Evolutionary conservation across 192 early-diverging fungal species (phyloP), one percentile per base, ranked within the genome.

Genomic region (Backusella mclennaniae): DNA sequence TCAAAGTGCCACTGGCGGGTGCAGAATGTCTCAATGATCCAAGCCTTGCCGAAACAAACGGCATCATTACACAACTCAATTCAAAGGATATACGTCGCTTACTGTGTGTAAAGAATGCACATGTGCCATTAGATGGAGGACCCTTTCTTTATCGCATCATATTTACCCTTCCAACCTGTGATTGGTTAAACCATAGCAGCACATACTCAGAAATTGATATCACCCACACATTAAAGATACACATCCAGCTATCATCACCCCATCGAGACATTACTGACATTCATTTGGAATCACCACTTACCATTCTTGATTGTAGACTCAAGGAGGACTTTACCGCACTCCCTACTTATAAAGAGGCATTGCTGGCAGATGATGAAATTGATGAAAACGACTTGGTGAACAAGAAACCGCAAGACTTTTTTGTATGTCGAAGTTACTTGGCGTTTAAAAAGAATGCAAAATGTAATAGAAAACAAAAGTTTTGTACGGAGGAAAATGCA

Each of bases 91-190:
- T 78, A 14, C 29, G 76, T 12, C 29, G 71, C 5, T 66, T 71
- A 9, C 21, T 78, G 6, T n/a, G 56, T 15, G 70, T 70, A 11
- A 73, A 78, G 15, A 73, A 78, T 53, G 71, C 76, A 26, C 76
- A 78, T 35, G 59, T 78, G 0, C 76, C 76, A 7, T 35, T 81
- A 0, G 52, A 69, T 14, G 59, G 39, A 1, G 38, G 39, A 0
- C 56, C 76, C 0, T 78, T 78, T 35, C 76, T 73, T 15, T 71
- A 77, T 36, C 71, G 73, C 1, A 42, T 81, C 2, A 21, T 77
- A 8, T 81, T 81, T 7, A 74, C 69, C 0, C 33, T 81, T 19
- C 80, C 79, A 33, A 81, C 77, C 35, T 81, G 80, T 49, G 31
- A 77, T n/a, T 33, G 67, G 52, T 53, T 77, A 29, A 77, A 77